phyloP scores from a whole-genome alignment of 805 yeast genomes.

The Nakazawaea holstii region DNA sequence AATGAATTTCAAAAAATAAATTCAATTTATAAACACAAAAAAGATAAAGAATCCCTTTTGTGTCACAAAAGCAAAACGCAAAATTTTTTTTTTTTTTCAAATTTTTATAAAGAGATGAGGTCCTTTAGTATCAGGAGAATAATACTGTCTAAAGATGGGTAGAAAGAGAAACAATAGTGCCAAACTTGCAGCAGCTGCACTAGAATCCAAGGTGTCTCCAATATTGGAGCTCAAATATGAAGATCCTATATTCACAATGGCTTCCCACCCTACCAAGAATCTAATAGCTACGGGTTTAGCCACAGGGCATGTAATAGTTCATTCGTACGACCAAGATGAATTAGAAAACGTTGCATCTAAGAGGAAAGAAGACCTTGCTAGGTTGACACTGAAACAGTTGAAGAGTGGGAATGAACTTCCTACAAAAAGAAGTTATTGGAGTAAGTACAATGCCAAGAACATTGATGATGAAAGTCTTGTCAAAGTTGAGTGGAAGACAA shows the following conservation, averaged over 20 bases:
- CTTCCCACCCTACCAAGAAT: slow-evolving; percentile 72
- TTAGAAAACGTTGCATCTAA: slow-evolving; percentile 30
- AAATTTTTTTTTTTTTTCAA: too few species aligned
- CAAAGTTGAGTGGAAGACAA: slow-evolving; percentile 68
- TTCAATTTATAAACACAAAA: too few species aligned
- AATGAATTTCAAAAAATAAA: too few species aligned
- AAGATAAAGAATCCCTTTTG: too few species aligned
- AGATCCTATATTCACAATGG: slow-evolving; percentile 71
- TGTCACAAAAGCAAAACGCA: too few species aligned
- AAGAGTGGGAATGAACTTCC: slow-evolving; percentile 12
- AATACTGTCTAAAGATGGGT: slow-evolving; percentile 10
- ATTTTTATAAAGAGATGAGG: too few species aligned
- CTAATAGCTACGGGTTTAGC: slow-evolving; percentile 70
- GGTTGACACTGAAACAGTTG: slow-evolving; percentile 18
- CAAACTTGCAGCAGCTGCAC: slow-evolving; percentile 20
- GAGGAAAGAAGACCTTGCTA: slow-evolving; percentile 20
- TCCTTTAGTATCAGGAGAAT: not conserved
- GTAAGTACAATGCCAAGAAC: slow-evolving; percentile 8
- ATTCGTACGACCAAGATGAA: slow-evolving; percentile 47
- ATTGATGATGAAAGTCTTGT: slow-evolving; percentile 24
- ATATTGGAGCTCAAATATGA: slow-evolving; percentile 40
- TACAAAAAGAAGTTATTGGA: not conserved
- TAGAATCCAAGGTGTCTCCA: slow-evolving; percentile 34
- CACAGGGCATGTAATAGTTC: slow-evolving; percentile 67
- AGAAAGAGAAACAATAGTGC: slow-evolving; percentile 11